phyloP scores from a whole-genome alignment of 2,329 filamentous ascomycete species.

The Colletotrichum graminicola region DNA sequence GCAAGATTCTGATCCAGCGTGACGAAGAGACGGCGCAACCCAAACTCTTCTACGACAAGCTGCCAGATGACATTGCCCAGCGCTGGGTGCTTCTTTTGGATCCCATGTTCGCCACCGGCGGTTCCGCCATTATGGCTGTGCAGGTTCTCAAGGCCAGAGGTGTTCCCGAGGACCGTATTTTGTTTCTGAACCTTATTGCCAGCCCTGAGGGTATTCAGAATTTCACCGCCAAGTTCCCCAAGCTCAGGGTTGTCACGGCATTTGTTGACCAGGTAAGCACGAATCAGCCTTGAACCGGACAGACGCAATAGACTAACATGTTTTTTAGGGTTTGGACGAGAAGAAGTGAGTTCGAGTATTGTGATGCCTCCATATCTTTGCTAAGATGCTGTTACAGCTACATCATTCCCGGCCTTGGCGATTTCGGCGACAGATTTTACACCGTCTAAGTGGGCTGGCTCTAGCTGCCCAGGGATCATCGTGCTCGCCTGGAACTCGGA shows the following conservation, averaged over 20 bases:
- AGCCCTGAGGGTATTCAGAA: slow-evolving; percentile 92
- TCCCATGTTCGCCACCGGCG: slow-evolving; percentile 99
- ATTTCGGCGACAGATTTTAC: slow-evolving; percentile 97
- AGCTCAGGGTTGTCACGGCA: slow-evolving; percentile 90
- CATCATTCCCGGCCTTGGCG: slow-evolving; percentile 92
- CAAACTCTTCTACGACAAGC: slow-evolving; percentile 97
- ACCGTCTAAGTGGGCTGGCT: slow-evolving; percentile 71
- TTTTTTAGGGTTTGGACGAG: slow-evolving; percentile 81
- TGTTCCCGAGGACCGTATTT: slow-evolving; percentile 93
- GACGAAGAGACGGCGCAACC: slow-evolving; percentile 95
- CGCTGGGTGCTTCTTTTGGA: slow-evolving; percentile 95
- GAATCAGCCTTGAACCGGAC: neutral
- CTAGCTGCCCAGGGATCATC: neutral
- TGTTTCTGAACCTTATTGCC: slow-evolving; percentile 98
- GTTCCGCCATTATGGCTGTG: slow-evolving; percentile 96
- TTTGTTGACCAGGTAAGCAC: slow-evolving; percentile 84
- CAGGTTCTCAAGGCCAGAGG: slow-evolving; percentile 91
- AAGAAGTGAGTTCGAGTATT: slow-evolving; percentile 81
- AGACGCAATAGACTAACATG: neutral
- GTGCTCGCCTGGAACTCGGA: neutral
- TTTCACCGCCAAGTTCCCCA: slow-evolving; percentile 90
- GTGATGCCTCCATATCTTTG: slow-evolving; percentile 41
- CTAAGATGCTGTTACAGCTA: slow-evolving; percentile 74
- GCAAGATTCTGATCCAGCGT: slow-evolving; percentile 97
- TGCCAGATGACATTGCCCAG: slow-evolving; percentile 91